phyloP scores from a whole-genome alignment of 257 asterid genomes.

The Solanum pimpinellifolium region DNA sequence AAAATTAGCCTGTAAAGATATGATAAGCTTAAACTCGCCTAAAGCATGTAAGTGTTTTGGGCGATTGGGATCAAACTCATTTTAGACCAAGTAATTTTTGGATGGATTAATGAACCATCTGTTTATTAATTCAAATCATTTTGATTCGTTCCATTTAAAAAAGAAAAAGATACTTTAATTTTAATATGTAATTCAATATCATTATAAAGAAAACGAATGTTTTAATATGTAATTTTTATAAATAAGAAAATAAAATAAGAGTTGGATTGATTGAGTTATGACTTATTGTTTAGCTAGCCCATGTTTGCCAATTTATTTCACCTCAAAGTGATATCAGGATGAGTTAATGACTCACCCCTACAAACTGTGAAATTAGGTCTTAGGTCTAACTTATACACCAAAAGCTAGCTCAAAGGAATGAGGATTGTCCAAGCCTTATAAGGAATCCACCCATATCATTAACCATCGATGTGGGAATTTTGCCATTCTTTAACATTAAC shows the following conservation, averaged over 20 bases:
- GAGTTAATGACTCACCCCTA: not conserved
- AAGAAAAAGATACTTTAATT: not conserved
- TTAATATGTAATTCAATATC: not conserved
- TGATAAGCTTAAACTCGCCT: not conserved
- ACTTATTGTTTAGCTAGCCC: not conserved
- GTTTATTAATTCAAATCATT: not conserved
- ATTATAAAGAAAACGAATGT: not conserved
- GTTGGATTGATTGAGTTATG: not conserved
- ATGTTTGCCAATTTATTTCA: not conserved
- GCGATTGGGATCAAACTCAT: not conserved
- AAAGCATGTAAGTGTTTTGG: not conserved
- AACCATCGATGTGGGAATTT: no score
- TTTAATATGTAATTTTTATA: not conserved
- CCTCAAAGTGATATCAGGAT: not conserved
- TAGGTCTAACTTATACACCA: no score
- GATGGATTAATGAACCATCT: not conserved
- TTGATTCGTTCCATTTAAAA: not conserved
- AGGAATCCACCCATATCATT: no score
- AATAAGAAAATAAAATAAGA: not conserved
- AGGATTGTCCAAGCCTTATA: no score
- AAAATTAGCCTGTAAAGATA: not conserved
- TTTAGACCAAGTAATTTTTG: not conserved
- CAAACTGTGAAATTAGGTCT: no score
- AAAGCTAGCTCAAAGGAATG: no score
- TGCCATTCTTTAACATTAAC: not conserved